Conservation (phyloP, 371 early-diverging fungal genomes). For the Choanephora cucurbitarum region DNA sequence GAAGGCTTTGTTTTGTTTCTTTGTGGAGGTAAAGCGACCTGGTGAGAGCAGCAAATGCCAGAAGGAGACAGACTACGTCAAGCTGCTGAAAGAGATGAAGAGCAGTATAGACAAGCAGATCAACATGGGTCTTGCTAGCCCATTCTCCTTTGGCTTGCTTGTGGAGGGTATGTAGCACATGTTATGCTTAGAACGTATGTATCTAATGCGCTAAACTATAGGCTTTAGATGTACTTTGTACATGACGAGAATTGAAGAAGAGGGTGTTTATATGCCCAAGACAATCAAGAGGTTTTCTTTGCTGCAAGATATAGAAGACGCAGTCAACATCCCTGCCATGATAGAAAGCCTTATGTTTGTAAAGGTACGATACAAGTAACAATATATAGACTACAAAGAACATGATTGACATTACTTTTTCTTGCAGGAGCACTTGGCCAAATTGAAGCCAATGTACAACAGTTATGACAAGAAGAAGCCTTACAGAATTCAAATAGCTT, state of each 20-base stretch:
- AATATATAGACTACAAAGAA: background rate
- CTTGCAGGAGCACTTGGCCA: background rate
- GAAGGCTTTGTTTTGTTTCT: background rate
- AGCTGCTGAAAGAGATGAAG: slow-evolving; percentile 7
- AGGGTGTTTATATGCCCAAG: slow-evolving; percentile 6
- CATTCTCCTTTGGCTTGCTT: slow-evolving; percentile 5
- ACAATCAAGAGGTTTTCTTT: slow-evolving; percentile 4
- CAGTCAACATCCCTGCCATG: slow-evolving; percentile 4
- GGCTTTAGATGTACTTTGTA: slow-evolving; percentile 1
- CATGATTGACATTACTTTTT: background rate
- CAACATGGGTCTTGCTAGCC: background rate
- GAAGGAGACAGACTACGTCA: slow-evolving; percentile 5
- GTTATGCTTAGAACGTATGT: background rate
- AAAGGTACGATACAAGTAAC: slow-evolving; percentile 4
- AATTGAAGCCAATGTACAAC: too few species aligned
- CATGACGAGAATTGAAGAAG: slow-evolving; percentile 3
- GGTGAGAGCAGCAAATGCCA: background rate
- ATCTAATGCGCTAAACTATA: background rate
- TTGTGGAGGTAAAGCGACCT: slow-evolving; percentile 11
- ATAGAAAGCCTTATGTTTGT: slow-evolving; percentile 2
- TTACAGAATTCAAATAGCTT: too few species aligned
- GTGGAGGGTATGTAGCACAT: slow-evolving; percentile 1
- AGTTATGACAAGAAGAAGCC: too few species aligned
- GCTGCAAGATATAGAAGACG: background rate
- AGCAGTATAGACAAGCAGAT: background rate